These are phyloP conservation scores for Akanthomyces dipterigenus DNA, from an alignment of 2,329 filamentous ascomycete genomes.

Conservation along the genomic window DNA sequence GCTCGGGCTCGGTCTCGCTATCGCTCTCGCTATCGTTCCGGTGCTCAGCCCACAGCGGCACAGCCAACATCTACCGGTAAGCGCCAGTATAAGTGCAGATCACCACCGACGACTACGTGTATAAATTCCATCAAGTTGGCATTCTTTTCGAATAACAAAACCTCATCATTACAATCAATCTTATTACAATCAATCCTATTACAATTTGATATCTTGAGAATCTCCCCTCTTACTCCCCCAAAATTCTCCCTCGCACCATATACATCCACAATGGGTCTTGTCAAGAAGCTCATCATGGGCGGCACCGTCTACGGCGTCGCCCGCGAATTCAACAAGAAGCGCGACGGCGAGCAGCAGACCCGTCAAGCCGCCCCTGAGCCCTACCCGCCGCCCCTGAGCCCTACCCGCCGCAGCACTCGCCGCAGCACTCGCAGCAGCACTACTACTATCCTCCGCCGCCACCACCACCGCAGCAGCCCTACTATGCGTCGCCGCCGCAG, in stretches of 20 bases:
- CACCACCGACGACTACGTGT: background rate
- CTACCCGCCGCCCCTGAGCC: background rate
- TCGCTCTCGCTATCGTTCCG: slow-evolving; percentile 4
- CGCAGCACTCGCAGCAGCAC: background rate
- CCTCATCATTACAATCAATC: background rate
- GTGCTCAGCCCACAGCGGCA: background rate
- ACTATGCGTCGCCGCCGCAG: background rate
- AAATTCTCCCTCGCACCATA: background rate
- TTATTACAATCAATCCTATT: background rate
- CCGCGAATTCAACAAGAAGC: slow-evolving; percentile 20
- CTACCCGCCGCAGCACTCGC: background rate
- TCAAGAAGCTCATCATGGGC: slow-evolving; percentile 16
- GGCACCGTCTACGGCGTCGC: slow-evolving; percentile 23
- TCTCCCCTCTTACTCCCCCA: background rate
- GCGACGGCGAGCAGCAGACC: slow-evolving; percentile 15
- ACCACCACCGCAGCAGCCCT: background rate
- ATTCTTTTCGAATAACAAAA: background rate
- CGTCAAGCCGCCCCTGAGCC: background rate
- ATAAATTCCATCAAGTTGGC: background rate
- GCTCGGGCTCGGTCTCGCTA: background rate
- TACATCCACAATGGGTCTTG: slow-evolving; percentile 5
- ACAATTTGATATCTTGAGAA: background rate
- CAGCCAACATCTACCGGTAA: background rate
- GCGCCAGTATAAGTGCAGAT: background rate
- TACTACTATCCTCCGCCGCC: background rate